Evolutionary conservation across 164 flowering plant species (phyloP).

Genomic region (Annona squamosa): DNA sequence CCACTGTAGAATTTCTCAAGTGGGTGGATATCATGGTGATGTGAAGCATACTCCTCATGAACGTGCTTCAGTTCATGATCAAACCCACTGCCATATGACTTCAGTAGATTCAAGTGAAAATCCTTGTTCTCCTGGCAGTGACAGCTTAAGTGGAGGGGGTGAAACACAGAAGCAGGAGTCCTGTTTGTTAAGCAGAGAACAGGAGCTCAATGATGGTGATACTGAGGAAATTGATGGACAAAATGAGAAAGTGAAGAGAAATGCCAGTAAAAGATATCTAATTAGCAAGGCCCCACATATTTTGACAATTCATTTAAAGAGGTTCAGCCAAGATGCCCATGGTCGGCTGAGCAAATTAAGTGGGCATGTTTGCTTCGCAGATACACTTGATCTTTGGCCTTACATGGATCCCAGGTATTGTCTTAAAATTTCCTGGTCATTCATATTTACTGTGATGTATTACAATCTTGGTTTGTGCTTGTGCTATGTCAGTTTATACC

Average conservation of each 20-base stretch:
- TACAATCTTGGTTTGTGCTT: not conserved
- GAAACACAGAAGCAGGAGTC: slow-evolving; percentile 13
- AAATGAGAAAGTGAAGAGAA: slow-evolving; percentile 54
- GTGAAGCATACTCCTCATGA: slow-evolving; percentile 12
- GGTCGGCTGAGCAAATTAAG: slow-evolving; percentile 86
- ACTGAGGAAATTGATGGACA: slow-evolving; percentile 32
- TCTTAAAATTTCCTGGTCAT: slow-evolving; percentile 10
- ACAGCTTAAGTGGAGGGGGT: slow-evolving; percentile 4
- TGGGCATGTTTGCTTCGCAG: slow-evolving; percentile 71
- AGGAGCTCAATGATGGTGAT: slow-evolving; percentile 35
- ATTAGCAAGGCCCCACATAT: slow-evolving; percentile 67
- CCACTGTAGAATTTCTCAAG: slow-evolving; percentile 11
- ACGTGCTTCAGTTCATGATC: slow-evolving; percentile 10
- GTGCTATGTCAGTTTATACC: not conserved
- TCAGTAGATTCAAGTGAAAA: not conserved
- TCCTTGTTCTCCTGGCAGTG: not conserved
- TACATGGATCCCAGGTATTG: slow-evolving; percentile 75
- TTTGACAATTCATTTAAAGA: slow-evolving; percentile 84
- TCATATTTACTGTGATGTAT: not conserved
- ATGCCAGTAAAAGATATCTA: slow-evolving; percentile 80
- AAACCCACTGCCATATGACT: slow-evolving; percentile 17
- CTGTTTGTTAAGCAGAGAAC: slow-evolving; percentile 1
- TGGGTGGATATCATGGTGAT: slow-evolving; percentile 8
- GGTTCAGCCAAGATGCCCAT: slow-evolving; percentile 92
- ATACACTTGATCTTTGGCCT: slow-evolving; percentile 62